Base-by-base conservation (phyloP, 768 basidiomycete species). In the Termitomyces sp. region DNA sequence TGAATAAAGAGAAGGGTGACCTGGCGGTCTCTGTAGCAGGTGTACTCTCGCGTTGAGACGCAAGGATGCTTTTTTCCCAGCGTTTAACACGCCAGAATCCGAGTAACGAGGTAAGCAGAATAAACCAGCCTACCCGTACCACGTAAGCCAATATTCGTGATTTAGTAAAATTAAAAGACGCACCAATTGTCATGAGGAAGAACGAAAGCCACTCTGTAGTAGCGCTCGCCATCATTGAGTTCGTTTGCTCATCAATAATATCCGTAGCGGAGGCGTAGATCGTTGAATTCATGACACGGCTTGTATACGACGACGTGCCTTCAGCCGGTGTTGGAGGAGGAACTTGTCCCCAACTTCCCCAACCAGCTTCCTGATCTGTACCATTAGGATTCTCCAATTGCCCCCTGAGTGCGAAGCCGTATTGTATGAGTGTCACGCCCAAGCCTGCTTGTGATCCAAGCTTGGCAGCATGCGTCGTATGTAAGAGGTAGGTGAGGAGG, bases 161-260 rank as follows among this genome's bases (percentile, higher is more conserved):
- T 56, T 30, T 10, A 10, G 24, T 16, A 30, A n/a, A 37, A 48
- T 26, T 13, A 13, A 33, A 27, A 37, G 7, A 57, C 84, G 42
- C 61, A 86, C 87, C 87, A 48, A 93, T 76, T 36, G 89, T 93
- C 92, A 98, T 97, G 63, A 98, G 74, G 74, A 95, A 84, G 76
- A 98, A 98, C 16, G 93, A 92, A 51, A 98, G 75, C 93, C 93
- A 98, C 68, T 98, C 95, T 24, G 89, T 88, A 0, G 94, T 91
- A 24, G 86, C 81, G 70, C 89, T 83, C n/a, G 78, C 76, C 5
- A 84, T 71, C 20, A 81, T 52, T 22, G 71, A 61, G 39, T 66
- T 70, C 16, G 71, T 68, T 55, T 82, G 77, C 47, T 76, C 78
- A 22, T 76, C 70, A 20, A 77, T 55, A 16, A 57, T 20, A 33